A percentile compares a stretch with the other conserved stretches of the same genome.
phyloP scores from a whole-genome alignment of 2,329 filamentous ascomycete genomes.

The Lachnellula suecica region DNA sequence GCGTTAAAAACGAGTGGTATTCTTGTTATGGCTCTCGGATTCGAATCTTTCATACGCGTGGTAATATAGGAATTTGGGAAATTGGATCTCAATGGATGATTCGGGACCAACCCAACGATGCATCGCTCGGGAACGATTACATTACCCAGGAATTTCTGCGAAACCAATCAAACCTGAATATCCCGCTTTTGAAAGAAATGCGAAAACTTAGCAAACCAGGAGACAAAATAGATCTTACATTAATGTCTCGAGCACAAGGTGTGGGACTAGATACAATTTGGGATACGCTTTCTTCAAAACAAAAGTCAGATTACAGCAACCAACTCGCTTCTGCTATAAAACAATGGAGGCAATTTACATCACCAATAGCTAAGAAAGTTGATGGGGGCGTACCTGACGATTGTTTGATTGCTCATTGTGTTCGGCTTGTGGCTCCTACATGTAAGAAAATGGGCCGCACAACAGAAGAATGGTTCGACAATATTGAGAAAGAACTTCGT shows the following conservation, averaged over 20 bases:
- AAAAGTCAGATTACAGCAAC: constrained; percentile 7
- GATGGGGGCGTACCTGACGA: constrained; percentile 11
- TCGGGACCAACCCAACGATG: constrained; percentile 14
- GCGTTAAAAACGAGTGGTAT: neutral
- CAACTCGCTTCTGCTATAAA: constrained; percentile 10
- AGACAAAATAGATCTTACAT: constrained; percentile 8
- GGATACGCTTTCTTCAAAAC: constrained; percentile 6
- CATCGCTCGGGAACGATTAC: constrained; percentile 12
- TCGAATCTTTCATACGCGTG: constrained; percentile 6
- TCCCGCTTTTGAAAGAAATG: constrained; percentile 15
- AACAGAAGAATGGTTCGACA: constrained; percentile 15
- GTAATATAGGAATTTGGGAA: constrained; percentile 10
- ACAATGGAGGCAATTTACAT: constrained; percentile 11
- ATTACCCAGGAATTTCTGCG: constrained; percentile 17
- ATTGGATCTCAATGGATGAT: constrained; percentile 14
- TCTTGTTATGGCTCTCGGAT: constrained; percentile 16
- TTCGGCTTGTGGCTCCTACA: neutral
- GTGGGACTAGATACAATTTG: constrained; percentile 12
- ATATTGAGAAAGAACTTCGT: constrained; percentile 12
- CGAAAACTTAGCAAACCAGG: constrained; percentile 8
- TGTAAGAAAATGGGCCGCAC: constrained; percentile 16
- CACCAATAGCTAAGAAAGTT: constrained; percentile 10
- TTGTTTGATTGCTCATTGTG: constrained; percentile 6
- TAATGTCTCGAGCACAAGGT: constrained; percentile 16
- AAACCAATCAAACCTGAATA: constrained; percentile 6